A percentile compares a stretch with the other conserved stretches of the same genome.
Evolutionary conservation across 2,329 filamentous ascomycete species (phyloP).

Genomic region (Colletotrichum zoysiae): DNA sequence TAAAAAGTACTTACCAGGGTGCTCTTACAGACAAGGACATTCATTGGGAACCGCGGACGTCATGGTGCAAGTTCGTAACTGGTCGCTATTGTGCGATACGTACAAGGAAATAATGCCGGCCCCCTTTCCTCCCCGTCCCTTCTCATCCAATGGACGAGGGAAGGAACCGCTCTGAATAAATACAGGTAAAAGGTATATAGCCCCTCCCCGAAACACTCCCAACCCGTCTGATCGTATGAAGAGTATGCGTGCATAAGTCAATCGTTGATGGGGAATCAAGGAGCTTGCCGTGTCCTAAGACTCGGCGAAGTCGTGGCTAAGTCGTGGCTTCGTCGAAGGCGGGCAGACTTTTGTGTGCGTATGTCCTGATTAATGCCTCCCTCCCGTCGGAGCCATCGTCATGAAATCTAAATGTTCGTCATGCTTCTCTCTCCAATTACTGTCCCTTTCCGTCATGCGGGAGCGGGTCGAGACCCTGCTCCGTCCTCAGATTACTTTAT

Average conservation of each 20-base stretch:
- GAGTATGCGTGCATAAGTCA: slow-evolving; percentile 33
- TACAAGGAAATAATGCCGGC: slow-evolving; percentile 21
- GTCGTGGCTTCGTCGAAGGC: slow-evolving; percentile 27
- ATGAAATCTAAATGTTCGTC: slow-evolving; percentile 37
- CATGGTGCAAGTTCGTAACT: slow-evolving; percentile 3
- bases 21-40: background rate
- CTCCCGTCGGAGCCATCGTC: slow-evolving; percentile 27
- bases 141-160: background rate
- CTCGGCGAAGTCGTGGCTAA: slow-evolving; percentile 25
- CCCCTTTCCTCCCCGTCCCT: background rate
- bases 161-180: slow-evolving; percentile 20
- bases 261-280: slow-evolving; percentile 35
- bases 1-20: background rate
- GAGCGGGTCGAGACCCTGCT: background rate
- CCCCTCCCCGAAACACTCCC: slow-evolving; percentile 13
- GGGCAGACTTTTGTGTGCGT: slow-evolving; percentile 2
- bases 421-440: slow-evolving; percentile 27
- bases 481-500: background rate
- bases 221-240: slow-evolving; percentile 31
- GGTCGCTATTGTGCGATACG: slow-evolving; percentile 29
- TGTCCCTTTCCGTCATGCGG: slow-evolving; percentile 19
- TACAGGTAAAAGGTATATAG: slow-evolving; percentile 22
- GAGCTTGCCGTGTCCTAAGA: slow-evolving; percentile 26
- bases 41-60: background rate
- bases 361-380: slow-evolving; percentile 26